These are phyloP conservation scores for Salicornia ramosissima DNA, from an alignment of 148 eudicot genomes.

Conservation along the genomic window DNA sequence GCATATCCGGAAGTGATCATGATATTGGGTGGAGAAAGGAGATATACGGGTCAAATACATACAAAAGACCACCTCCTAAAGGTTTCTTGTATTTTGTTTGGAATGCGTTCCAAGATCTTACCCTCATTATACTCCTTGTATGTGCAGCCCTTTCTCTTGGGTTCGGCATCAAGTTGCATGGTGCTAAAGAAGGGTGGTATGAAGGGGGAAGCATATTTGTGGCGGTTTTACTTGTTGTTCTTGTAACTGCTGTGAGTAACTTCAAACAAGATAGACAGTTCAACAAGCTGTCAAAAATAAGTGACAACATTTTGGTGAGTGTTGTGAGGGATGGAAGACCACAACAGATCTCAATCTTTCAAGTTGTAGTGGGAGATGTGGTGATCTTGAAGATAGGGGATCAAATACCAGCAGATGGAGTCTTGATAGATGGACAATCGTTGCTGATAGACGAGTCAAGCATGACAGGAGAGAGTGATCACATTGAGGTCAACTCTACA, in stretches of 20 bases:
- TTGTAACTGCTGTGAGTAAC: slow-evolving; percentile 68
- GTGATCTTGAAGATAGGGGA: slow-evolving; percentile 61
- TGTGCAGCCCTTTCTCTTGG: slow-evolving; percentile 78
- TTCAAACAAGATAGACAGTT: slow-evolving; percentile 74
- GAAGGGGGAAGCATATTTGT: slow-evolving; percentile 84
- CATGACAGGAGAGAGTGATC: slow-evolving; percentile 90
- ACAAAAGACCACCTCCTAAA: slow-evolving; percentile 56
- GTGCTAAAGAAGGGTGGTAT: slow-evolving; percentile 74
- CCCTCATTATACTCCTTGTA: slow-evolving; percentile 58
- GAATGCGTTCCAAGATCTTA: slow-evolving; percentile 60
- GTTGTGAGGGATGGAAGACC: slow-evolving; percentile 53
- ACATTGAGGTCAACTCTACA: slow-evolving; percentile 43
- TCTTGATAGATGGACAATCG: slow-evolving; percentile 62
- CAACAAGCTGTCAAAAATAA: slow-evolving; percentile 65
- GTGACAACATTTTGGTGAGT: slow-evolving; percentile 55
- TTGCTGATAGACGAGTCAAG: slow-evolving; percentile 73
- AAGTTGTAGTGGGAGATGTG: slow-evolving; percentile 70
- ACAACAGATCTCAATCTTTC: slow-evolving; percentile 65
- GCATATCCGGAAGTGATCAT: slow-evolving; percentile 36
- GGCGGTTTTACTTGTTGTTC: slow-evolving; percentile 64
- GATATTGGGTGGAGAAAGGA: slow-evolving; percentile 34
- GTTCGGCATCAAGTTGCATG: slow-evolving; percentile 70
- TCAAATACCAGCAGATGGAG: slow-evolving; percentile 78
- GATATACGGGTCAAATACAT: slow-evolving; percentile 59
- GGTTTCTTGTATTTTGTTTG: slow-evolving; percentile 49